Conservation (phyloP, 2,329 filamentous ascomycete genomes). For the Ophiocordyceps robertsii region DNA sequence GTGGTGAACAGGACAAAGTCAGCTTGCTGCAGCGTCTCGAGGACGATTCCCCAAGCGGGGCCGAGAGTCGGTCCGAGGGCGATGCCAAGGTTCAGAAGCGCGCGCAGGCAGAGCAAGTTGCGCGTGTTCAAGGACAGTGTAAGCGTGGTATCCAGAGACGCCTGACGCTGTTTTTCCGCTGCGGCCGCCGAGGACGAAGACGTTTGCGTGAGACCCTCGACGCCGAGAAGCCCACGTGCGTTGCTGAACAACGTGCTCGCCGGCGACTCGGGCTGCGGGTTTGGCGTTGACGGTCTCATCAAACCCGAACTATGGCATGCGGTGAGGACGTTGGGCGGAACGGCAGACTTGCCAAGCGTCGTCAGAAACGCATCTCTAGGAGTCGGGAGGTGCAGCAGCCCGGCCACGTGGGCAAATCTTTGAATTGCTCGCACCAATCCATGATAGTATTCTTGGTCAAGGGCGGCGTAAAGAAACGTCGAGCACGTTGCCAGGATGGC, state of each 20-base stretch:
- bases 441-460: constrained; percentile 92
- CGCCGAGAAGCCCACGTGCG: constrained; percentile 57
- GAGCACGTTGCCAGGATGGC: constrained; percentile 90
- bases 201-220: constrained; percentile 52
- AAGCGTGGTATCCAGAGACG: constrained; percentile 37
- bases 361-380: constrained; percentile 91
- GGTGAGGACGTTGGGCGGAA: constrained; percentile 65
- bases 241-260: constrained; percentile 53
- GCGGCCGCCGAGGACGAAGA: constrained; percentile 40
- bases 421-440: constrained; percentile 85
- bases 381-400: constrained; percentile 68
- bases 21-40: constrained; percentile 86
- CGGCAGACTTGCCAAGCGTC: constrained; percentile 82
- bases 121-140: constrained; percentile 60
- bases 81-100: constrained; percentile 88
- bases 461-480: constrained; percentile 80
- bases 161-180: constrained; percentile 44
- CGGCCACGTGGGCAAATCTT: constrained; percentile 88
- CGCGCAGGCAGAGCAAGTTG: constrained; percentile 80
- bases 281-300: constrained; percentile 27
- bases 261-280: constrained; percentile 31
- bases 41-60: constrained; percentile 75
- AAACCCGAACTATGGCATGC: constrained; percentile 40
- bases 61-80: constrained; percentile 81
- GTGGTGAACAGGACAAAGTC: constrained; percentile 70